Conservation (phyloP, 129 eudicot species). For the Cynara cardunculus region DNA sequence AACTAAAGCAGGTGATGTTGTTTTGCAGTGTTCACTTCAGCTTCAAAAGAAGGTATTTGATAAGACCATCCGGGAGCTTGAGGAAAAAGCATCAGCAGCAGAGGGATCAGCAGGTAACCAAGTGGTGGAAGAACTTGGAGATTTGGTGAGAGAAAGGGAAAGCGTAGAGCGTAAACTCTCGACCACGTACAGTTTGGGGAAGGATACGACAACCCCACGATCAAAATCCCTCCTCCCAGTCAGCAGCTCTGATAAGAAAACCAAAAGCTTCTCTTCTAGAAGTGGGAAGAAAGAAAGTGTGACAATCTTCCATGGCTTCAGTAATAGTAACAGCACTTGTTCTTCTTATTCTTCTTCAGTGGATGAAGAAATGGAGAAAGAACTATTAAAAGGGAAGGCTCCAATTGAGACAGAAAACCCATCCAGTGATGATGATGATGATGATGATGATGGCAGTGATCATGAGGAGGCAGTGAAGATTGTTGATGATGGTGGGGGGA, state of each 20-base stretch:
- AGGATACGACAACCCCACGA: slow-evolving; percentile 40
- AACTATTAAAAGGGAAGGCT: slow-evolving; percentile 45
- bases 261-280: slow-evolving; percentile 51
- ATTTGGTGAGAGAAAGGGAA: slow-evolving; percentile 63
- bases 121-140: slow-evolving; percentile 47
- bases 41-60: slow-evolving; percentile 72
- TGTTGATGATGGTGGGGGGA: slow-evolving; percentile 39
- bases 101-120: slow-evolving; percentile 50
- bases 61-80: slow-evolving; percentile 61
- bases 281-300: slow-evolving; percentile 48
- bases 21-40: slow-evolving; percentile 70
- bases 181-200: slow-evolving; percentile 77
- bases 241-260: slow-evolving; percentile 35
- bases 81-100: slow-evolving; percentile 57
- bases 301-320: slow-evolving; percentile 38
- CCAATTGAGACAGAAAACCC: slow-evolving; percentile 35
- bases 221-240: slow-evolving; percentile 62
- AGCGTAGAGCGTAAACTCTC: slow-evolving; percentile 68
- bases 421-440: slow-evolving; percentile 36
- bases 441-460: slow-evolving; percentile 8
- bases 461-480: slow-evolving; percentile 15
- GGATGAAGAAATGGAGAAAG: slow-evolving; percentile 25
- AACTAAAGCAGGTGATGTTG: too few species aligned
- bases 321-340: slow-evolving; percentile 19
- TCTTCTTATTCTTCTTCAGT: slow-evolving; percentile 23